Conservation (phyloP, 305 asterid genomes). For the Ajuga reptans region DNA sequence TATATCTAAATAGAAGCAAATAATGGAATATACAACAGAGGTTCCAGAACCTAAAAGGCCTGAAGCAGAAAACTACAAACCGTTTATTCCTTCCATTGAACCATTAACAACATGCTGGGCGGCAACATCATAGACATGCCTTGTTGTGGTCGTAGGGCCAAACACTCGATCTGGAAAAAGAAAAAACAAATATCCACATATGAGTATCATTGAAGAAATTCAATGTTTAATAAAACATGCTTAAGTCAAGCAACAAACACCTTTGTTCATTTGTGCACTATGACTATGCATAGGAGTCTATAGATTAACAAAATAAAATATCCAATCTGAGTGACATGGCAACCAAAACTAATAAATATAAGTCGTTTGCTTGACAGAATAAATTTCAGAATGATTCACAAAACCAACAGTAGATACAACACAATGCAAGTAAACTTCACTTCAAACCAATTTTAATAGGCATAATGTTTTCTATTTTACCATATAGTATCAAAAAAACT, state of each 20-base stretch:
- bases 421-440: neutral
- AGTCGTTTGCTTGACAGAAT: neutral
- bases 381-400: slow-evolving; percentile 6
- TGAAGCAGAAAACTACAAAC: slow-evolving; percentile 36
- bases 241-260: slow-evolving; percentile 9
- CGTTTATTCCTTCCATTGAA: slow-evolving; percentile 92
- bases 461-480: slow-evolving; percentile 5
- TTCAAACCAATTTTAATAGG: slow-evolving; percentile 5
- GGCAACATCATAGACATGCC: slow-evolving; percentile 96
- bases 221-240: neutral
- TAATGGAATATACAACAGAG: neutral
- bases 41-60: slow-evolving; percentile 13
- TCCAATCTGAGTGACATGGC: slow-evolving; percentile 5
- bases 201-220: slow-evolving; percentile 11
- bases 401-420: neutral
- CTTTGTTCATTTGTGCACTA: neutral
- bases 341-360: slow-evolving; percentile 11
- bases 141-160: slow-evolving; percentile 99
- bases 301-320: neutral
- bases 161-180: slow-evolving; percentile 74
- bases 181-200: neutral
- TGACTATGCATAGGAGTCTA: slow-evolving; percentile 4
- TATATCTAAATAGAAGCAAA: slow-evolving; percentile 11
- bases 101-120: slow-evolving; percentile 87
- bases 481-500: slow-evolving; percentile 23